Percentiles rank a stretch among this genome's conserved stretches.
Conservation (phyloP, 73 alveolate genomes). For the Tetrahymena malaccensis region DNA sequence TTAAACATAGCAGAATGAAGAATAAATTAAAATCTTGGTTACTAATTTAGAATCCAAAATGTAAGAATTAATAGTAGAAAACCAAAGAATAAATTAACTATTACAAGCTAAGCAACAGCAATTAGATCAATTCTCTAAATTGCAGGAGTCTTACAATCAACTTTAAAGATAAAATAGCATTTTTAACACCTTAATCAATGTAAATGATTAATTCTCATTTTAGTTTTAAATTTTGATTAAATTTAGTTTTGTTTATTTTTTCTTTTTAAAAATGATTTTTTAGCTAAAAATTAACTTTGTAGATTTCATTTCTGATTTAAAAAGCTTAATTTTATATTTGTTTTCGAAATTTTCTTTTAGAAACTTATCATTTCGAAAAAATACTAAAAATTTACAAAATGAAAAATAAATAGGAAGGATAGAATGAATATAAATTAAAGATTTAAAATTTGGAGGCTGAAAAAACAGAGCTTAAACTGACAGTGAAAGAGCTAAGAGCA, state of each 20-base stretch:
- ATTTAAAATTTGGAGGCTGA: background rate
- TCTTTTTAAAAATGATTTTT: too few species aligned
- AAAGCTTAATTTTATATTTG: too few species aligned
- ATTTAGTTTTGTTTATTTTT: too few species aligned
- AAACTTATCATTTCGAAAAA: too few species aligned
- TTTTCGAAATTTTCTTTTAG: too few species aligned
- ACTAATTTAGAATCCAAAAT: background rate
- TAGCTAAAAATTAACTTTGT: too few species aligned
- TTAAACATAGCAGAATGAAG: background rate
- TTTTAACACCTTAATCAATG: background rate
- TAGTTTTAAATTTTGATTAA: background rate
- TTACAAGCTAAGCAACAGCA: background rate
- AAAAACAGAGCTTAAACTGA: background rate
- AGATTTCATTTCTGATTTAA: too few species aligned
- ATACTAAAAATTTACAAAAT: background rate
- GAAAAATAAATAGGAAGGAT: background rate
- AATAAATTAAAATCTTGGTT: background rate
- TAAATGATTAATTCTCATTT: background rate
- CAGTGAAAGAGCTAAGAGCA: background rate
- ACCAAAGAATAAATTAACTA: background rate
- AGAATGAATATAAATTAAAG: background rate
- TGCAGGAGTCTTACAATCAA: background rate
- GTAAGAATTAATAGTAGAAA: background rate
- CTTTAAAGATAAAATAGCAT: background rate
- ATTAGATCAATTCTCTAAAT: background rate